Evolutionary conservation across 202 grass and related monocot species (phyloP), one percentile per base, ranked within the genome.

Genomic region (Setaria italica): DNA sequence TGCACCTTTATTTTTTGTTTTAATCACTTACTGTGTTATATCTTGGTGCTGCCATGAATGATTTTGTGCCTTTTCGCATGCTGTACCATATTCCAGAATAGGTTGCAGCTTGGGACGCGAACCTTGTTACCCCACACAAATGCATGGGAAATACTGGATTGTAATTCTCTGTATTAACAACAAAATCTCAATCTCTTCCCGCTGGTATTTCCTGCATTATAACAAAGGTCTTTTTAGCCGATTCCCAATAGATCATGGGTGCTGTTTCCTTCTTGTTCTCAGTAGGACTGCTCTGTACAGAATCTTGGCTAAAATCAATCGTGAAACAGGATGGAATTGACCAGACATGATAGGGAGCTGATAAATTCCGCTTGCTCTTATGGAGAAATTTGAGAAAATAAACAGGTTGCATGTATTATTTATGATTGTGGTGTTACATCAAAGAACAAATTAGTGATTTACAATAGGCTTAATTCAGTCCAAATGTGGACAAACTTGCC

Each of bases 81-180:
- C 80, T 69, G 30, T 80, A 68, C 68, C 35, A 84, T 82, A 82
- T 49, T 77, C 51, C 35, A 78, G 62, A 57, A 62, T 85, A 95
- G 95, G 81, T 98, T 81, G 91, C 85, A 84, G 92, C 86, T 86
- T 98, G 95, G 95, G 95, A 98, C 85, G 93, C 95, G 77, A 98
- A 98, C 80, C 91, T 98, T 87, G 81, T 95, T 72, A 94, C 95
- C 74, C 93, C 95, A 86, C 95, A 95, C 87, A 98, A 98, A 85
- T 80, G 89, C 67, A 98, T 98, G 91, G 95, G 95, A 69, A 90
- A 93, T 92, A 84, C 88, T 72, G 80, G 54, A 62, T 71, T 98
- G 74, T 92, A 82, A 95, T 67, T 85, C 19, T 83, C 76, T 84
- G 20, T 85, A 37, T 69, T 84, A 39, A 76, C 15, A 55, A 84